phyloP scores from a whole-genome alignment of 192 early-diverging fungal genomes.

The Backusella luteola region DNA sequence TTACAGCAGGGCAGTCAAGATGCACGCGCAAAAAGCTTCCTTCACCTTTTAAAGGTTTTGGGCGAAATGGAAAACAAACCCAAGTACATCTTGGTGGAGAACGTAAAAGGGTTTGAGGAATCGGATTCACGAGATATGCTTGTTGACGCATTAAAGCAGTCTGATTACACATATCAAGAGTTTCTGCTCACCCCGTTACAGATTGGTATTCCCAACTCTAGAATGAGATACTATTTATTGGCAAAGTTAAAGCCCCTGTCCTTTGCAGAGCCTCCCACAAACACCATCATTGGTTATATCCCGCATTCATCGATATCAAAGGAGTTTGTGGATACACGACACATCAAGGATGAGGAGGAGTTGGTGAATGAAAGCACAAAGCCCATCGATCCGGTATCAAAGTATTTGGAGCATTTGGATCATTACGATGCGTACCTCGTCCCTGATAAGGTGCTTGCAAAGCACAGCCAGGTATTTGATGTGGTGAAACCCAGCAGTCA shows the following conservation, averaged over 20 bases:
- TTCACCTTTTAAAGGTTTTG: conserved; percentile 68
- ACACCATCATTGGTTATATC: conserved; percentile 41
- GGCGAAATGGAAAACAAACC: conserved; percentile 54
- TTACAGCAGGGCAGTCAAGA: conserved; percentile 70
- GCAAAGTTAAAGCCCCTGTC: conserved; percentile 34
- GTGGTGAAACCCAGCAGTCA: conserved; percentile 61
- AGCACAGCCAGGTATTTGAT: conserved; percentile 57
- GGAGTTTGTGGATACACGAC: conserved; percentile 38
- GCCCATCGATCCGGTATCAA: conserved; percentile 21
- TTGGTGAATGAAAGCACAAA: conserved; percentile 12
- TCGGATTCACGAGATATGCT: conserved; percentile 59
- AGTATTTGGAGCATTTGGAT: conserved; percentile 16
- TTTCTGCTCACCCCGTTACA: conserved; percentile 73
- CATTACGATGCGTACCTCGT: conserved; percentile 43
- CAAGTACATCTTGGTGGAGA: conserved; percentile 70
- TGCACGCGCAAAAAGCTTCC: conserved; percentile 68
- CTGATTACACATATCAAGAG: conserved; percentile 65
- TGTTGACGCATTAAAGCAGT: conserved; percentile 47
- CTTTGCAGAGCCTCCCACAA: conserved; percentile 41
- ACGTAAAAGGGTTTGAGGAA: conserved; percentile 79
- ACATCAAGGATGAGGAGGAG: conserved; percentile 21
- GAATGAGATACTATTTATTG: conserved; percentile 75
- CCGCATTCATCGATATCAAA: conserved; percentile 25
- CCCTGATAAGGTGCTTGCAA: conserved; percentile 49
- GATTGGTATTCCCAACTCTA: conserved; percentile 76